Evolutionary conservation across 441 rosid species (phyloP).

Genomic region (Hura crepitans): DNA sequence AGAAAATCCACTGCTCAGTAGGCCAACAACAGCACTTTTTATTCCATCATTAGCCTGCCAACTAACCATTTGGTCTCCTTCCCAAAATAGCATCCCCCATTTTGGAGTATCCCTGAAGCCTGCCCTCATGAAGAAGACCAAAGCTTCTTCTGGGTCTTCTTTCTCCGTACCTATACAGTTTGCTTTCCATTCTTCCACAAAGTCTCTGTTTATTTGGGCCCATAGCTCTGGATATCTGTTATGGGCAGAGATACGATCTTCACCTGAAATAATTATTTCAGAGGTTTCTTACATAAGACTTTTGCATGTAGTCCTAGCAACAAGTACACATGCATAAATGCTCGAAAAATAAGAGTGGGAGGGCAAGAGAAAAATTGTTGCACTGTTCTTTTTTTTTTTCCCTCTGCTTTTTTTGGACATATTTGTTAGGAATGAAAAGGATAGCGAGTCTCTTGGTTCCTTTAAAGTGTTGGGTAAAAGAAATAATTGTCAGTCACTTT

Average conservation of each 20-base stretch:
- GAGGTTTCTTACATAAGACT: neutral
- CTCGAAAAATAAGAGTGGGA: neutral
- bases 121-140: conserved; percentile 69
- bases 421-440: too few relatives aligned
- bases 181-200: conserved; percentile 61
- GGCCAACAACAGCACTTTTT: conserved; percentile 66
- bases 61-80: conserved; percentile 82
- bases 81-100: conserved; percentile 78
- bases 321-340: neutral
- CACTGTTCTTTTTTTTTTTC: neutral
- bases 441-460: neutral
- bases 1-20: conserved; percentile 58
- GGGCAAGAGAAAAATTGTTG: neutral
- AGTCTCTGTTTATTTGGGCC: conserved; percentile 65
- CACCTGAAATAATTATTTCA: conserved; percentile 37
- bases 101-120: conserved; percentile 67
- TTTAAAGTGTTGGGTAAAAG: neutral
- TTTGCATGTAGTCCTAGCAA: neutral
- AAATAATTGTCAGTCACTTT: neutral
- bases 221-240: conserved; percentile 75
- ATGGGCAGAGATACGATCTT: conserved; percentile 61
- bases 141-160: conserved; percentile 38
- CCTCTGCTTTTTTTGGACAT: too few relatives aligned
- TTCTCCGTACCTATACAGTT: conserved; percentile 28
- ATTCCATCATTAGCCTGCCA: conserved; percentile 74